Base-by-base conservation (phyloP, 768 basidiomycete species). In the Hygrophoropsis aurantiaca region DNA sequence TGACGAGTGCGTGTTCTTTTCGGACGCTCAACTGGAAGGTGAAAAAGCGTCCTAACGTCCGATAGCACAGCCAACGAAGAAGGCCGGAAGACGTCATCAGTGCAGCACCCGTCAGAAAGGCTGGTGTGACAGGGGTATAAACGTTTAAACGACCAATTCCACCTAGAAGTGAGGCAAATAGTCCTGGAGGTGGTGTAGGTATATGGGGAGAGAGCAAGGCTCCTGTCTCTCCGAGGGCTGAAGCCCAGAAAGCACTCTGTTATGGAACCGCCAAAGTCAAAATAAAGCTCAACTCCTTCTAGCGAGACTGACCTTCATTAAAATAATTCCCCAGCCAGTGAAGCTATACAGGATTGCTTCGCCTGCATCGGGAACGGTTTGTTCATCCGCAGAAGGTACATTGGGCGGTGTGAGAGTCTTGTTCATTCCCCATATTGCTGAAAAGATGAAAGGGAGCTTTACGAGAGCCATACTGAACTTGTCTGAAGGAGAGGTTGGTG, bases 51-150 rank as follows among this genome's bases (percentile, higher is more conserved):
- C 55, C 58, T 3, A 59, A 33, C 13, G 47, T 38, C n/a, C 45
- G 46, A 47, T 46, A 59, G 37, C 58, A 59, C 24, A 44, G 11
- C 46, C 53, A 20, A 20, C 62, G 45, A 40, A 62, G 24, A 15
- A 46, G 23, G 25, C 27, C 25, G 21, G 39, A 44, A 15, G 25
- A 37, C 4, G 27, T 25, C 21, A 44, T 34, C 27, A 53, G 26
- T 3, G 50, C 16, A 23, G 35, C 25, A 6, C 58, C 65, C 35
- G 54, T 27, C 21, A 57, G 19, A 33, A 56, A 60, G 5, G 44
- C 18, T 9, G 50, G 43, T 2, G 50, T 39, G 7, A 50, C 26
- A 9, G 44, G 15, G 11, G 27, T 30, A 13, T 30, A 13, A 30
- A 30, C 27, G 13, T 30, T 30, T 6, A 30, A 7, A 13, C 27